Evolutionary conservation across 192 early-diverging fungal species (phyloP).

Genomic region (Nowakowskiella sp.): DNA sequence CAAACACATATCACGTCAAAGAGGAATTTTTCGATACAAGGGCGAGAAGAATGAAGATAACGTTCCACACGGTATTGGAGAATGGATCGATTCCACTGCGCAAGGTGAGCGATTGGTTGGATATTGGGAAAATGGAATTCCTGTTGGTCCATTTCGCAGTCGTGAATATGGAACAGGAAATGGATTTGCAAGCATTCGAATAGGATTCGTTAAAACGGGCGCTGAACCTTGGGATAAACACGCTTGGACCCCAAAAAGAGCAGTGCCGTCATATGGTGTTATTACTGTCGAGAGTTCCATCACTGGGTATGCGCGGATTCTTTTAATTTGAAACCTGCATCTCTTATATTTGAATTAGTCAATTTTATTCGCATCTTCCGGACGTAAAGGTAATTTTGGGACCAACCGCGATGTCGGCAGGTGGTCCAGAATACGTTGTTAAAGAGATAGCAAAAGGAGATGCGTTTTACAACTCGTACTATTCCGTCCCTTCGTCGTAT

Average conservation of each 20-base stretch:
- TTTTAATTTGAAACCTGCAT: too few species aligned
- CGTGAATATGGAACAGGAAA: slow-evolving; percentile 11
- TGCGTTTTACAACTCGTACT: too few species aligned
- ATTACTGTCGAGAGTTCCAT: slow-evolving; percentile 8
- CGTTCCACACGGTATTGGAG: slow-evolving; percentile 8
- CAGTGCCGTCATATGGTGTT: background rate
- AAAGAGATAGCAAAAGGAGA: too few species aligned
- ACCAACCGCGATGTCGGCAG: too few species aligned
- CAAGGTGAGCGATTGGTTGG: slow-evolving; percentile 8
- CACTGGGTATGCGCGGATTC: background rate
- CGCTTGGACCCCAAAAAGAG: slow-evolving; percentile 1
- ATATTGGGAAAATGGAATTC: slow-evolving; percentile 9
- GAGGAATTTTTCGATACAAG: slow-evolving; percentile 8
- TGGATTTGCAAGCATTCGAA: slow-evolving; percentile 6
- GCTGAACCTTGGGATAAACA: background rate
- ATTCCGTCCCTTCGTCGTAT: too few species aligned
- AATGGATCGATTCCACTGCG: slow-evolving; percentile 8
- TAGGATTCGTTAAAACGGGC: background rate
- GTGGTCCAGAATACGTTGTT: too few species aligned
- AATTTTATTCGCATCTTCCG: slow-evolving; percentile 12
- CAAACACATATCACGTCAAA: background rate
- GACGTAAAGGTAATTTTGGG: slow-evolving; percentile 4
- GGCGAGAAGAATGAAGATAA: background rate
- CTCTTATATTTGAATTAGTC: too few species aligned
- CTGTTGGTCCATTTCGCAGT: slow-evolving; percentile 8